A percentile compares a stretch with the other conserved stretches of the same genome.
These are phyloP conservation scores for Cercospora janseana DNA, from an alignment of 2,329 filamentous ascomycete genomes.

Conservation along the genomic window DNA sequence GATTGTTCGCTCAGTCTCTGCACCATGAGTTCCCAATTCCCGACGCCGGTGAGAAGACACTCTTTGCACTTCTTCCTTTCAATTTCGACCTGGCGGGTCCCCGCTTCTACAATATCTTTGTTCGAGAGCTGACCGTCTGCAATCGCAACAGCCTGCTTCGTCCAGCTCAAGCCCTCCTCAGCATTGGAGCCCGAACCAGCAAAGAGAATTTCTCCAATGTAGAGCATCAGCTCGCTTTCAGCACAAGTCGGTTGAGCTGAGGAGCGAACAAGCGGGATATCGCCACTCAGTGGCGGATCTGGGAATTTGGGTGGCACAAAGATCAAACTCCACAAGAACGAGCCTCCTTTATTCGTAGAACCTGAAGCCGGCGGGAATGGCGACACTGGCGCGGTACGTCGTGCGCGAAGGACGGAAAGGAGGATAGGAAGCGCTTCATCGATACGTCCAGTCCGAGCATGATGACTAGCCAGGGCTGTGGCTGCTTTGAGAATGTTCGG, in stretches of 20 bases:
- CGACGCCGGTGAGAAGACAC: slow-evolving; percentile 72
- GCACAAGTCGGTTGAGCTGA: slow-evolving; percentile 63
- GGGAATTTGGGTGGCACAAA: slow-evolving; percentile 58
- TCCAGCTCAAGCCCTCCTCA: slow-evolving; percentile 77
- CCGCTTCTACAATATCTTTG: slow-evolving; percentile 25
- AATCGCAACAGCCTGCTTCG: slow-evolving; percentile 77
- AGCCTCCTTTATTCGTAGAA: slow-evolving; percentile 30
- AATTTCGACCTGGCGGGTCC: slow-evolving; percentile 7
- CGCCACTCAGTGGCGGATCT: slow-evolving; percentile 66
- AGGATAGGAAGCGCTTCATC: slow-evolving; percentile 75
- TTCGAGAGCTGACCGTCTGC: slow-evolving; percentile 57
- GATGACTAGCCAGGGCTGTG: slow-evolving; percentile 75
- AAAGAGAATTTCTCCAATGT: slow-evolving; percentile 92
- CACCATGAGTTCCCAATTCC: slow-evolving; percentile 84
- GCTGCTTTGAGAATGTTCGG: slow-evolving; percentile 72
- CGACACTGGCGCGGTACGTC: slow-evolving; percentile 57
- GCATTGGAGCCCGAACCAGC: slow-evolving; percentile 52
- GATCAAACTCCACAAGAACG: slow-evolving; percentile 24
- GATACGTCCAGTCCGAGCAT: slow-evolving; percentile 67
- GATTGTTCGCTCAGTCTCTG: slow-evolving; percentile 39
- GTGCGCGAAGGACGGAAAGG: slow-evolving; percentile 76
- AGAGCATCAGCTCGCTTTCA: slow-evolving; percentile 80
- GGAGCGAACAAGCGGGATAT: slow-evolving; percentile 62
- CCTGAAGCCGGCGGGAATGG: slow-evolving; percentile 33
- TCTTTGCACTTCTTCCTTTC: slow-evolving; percentile 62